Percentiles rank a stretch among this genome's conserved stretches.
phyloP scores from a whole-genome alignment of 192 early-diverging fungal genomes.

The Backusella macrospora region DNA sequence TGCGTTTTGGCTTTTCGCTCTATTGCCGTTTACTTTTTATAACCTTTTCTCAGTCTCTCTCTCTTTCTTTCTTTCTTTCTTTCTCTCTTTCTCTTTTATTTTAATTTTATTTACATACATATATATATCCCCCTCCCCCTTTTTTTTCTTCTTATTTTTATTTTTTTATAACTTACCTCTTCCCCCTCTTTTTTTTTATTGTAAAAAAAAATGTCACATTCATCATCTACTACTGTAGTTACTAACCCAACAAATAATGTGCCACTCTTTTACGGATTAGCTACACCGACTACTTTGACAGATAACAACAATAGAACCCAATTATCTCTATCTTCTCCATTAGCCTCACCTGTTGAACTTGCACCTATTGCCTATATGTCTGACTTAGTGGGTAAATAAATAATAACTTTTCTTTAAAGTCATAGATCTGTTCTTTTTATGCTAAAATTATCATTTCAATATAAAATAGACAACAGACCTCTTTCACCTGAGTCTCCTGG shows the following conservation, averaged over 20 bases:
- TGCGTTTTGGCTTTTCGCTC: not conserved
- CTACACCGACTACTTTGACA: slow-evolving; percentile 14
- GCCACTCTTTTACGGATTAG: slow-evolving; percentile 5
- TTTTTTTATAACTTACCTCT: not conserved
- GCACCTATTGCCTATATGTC: slow-evolving; percentile 10
- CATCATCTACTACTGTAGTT: slow-evolving; percentile 21
- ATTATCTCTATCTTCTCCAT: not conserved
- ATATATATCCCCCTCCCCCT: not conserved
- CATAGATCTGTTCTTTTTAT: slow-evolving; percentile 8
- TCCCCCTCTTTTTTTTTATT: not conserved
- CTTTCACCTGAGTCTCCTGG: slow-evolving; percentile 20
- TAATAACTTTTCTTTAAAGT: not conserved
- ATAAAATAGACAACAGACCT: slow-evolving; percentile 19
- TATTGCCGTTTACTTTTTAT: slow-evolving; percentile 1
- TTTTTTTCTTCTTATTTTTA: not conserved
- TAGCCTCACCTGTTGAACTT: not conserved
- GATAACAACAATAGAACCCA: not conserved
- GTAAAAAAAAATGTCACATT: slow-evolving; percentile 20
- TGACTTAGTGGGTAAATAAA: slow-evolving; percentile 15
- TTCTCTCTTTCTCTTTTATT: not conserved
- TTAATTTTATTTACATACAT: not conserved
- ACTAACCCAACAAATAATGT: slow-evolving; percentile 14
- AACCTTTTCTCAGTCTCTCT: not conserved
- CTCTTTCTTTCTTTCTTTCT: not conserved
- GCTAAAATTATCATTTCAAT: slow-evolving; percentile 5